Evolutionary conservation across 2,329 filamentous ascomycete species (phyloP).

Genomic region (Penicillium sp.): DNA sequence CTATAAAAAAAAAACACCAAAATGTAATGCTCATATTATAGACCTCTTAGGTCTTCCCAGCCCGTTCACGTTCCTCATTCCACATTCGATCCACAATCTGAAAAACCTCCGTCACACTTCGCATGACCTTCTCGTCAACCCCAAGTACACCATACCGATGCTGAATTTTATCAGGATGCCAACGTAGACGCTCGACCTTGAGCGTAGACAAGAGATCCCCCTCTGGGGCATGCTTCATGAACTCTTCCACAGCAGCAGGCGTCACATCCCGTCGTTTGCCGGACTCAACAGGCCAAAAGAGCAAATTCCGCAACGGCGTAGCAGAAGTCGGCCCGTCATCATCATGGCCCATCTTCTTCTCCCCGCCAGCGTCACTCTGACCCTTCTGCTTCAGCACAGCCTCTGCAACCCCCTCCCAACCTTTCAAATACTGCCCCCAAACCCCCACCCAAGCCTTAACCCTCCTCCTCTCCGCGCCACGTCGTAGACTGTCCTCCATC

Average conservation of each 20-base stretch:
- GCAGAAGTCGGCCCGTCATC: conserved; percentile 8
- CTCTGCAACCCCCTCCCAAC: conserved; percentile 62
- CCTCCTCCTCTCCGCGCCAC: conserved; percentile 65
- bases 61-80: conserved; percentile 60
- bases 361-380: conserved; percentile 7
- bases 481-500: conserved; percentile 70
- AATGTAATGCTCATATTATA: too few species aligned
- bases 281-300: conserved; percentile 75
- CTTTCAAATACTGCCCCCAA: conserved; percentile 67
- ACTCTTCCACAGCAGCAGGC: conserved; percentile 66
- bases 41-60: not conserved
- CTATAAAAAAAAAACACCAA: too few species aligned
- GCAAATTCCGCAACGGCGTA: conserved; percentile 44
- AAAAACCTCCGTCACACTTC: conserved; percentile 84
- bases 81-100: conserved; percentile 86
- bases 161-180: conserved; percentile 98
- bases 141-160: conserved; percentile 75
- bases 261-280: conserved; percentile 62
- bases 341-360: not conserved
- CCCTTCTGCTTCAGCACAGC: conserved; percentile 20
- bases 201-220: conserved; percentile 57
- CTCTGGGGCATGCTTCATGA: conserved; percentile 63
- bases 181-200: conserved; percentile 84
- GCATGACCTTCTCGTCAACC: conserved; percentile 73
- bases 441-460: conserved; percentile 54